Conservation (phyloP, 371 early-diverging fungal genomes). For the Circinella minor region DNA sequence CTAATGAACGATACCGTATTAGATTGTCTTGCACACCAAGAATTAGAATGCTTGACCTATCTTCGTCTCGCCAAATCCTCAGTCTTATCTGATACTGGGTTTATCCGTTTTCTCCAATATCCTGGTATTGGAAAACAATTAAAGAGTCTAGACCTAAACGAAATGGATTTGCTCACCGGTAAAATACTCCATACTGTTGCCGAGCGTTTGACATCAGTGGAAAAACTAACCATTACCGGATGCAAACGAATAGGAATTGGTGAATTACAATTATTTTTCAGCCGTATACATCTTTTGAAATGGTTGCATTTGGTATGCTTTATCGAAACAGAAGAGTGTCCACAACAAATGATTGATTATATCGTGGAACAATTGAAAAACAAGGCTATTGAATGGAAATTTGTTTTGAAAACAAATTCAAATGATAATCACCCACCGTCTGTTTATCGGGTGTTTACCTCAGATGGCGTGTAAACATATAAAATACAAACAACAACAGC, state of each 20-base stretch:
- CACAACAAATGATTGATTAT: background rate
- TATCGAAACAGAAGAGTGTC: background rate
- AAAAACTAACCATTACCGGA: background rate
- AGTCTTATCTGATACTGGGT: background rate
- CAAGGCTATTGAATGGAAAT: background rate
- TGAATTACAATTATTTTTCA: too few relatives aligned
- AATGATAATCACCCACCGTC: background rate
- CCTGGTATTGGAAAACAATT: background rate
- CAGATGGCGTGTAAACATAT: background rate
- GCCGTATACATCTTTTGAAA: background rate
- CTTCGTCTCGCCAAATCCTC: background rate
- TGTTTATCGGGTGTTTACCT: background rate
- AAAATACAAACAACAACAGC: too few relatives aligned
- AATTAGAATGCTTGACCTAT: background rate
- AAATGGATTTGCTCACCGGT: background rate
- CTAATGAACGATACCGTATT: background rate
- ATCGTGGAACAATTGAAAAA: background rate
- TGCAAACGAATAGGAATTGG: background rate
- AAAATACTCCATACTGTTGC: background rate
- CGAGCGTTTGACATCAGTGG: background rate
- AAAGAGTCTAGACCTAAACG: background rate
- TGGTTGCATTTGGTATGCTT: background rate
- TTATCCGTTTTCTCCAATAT: background rate
- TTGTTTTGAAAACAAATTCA: background rate
- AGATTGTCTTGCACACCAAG: background rate